Evolutionary conservation across 495 filamentous ascomycete genomes (phyloP).

Genomic region (Penicillium roqueforti): DNA sequence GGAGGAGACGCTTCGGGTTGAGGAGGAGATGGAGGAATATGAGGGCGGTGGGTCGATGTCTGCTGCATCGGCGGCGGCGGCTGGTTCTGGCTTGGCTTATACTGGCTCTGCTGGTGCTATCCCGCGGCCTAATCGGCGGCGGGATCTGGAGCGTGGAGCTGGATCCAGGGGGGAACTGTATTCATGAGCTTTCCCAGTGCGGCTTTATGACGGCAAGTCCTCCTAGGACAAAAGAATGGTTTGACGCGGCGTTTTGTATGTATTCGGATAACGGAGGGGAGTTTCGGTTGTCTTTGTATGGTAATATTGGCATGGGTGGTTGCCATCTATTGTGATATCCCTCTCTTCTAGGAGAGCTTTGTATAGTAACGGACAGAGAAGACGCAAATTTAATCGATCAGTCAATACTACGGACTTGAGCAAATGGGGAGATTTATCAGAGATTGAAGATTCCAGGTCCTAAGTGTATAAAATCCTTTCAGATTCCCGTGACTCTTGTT

Average conservation of each 20-base stretch:
- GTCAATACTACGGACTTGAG: background rate
- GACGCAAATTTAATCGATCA: background rate
- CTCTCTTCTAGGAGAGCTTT: constrained; percentile 5
- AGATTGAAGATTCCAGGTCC: background rate
- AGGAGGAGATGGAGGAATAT: constrained; percentile 49
- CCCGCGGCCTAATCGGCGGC: constrained; percentile 27
- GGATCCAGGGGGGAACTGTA: constrained; percentile 43
- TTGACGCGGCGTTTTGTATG: background rate
- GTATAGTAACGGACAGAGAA: constrained; percentile 2
- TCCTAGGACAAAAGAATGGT: background rate
- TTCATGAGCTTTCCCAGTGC: constrained; percentile 24
- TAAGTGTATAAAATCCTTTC: background rate
- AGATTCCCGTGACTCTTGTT: background rate
- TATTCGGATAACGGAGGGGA: constrained; percentile 1
- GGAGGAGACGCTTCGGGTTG: constrained; percentile 61
- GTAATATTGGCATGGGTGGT: background rate
- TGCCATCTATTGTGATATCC: constrained; percentile 11
- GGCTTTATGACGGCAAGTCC: background rate
- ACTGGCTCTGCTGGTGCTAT: constrained; percentile 25
- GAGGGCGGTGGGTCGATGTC: constrained; percentile 27
- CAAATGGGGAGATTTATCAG: background rate
- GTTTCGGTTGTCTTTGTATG: constrained; percentile 14
- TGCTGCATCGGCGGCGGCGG: constrained; percentile 3
- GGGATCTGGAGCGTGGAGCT: constrained; percentile 41
- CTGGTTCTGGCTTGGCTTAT: constrained; percentile 1